Evolutionary conservation across 1,139 yeast genomes (phyloP).

Genomic region (Pichia inconspicua): DNA sequence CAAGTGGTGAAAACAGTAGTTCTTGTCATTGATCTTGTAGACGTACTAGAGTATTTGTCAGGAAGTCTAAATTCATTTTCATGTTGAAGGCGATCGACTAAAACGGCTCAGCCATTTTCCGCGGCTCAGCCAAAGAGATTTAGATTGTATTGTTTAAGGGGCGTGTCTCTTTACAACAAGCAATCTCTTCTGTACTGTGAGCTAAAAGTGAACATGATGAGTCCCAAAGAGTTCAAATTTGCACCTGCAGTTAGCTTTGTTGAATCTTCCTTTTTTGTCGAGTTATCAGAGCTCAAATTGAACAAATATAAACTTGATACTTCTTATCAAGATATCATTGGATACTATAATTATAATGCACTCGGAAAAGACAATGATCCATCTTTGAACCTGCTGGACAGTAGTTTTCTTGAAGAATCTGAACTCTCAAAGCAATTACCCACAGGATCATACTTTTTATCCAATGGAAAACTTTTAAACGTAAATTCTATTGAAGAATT

Average conservation of each 20-base stretch:
- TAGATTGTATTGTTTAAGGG: not conserved
- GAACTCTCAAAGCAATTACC: conserved; percentile 17
- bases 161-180: not conserved
- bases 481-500: conserved; percentile 84
- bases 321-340: conserved; percentile 34
- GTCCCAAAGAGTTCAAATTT: conserved; percentile 30
- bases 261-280: conserved; percentile 80
- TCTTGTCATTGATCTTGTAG: not conserved
- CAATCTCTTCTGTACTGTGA: no score
- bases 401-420: conserved; percentile 30
- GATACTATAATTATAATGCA: conserved; percentile 39
- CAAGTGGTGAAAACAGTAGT: no score
- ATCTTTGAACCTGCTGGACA: conserved; percentile 35
- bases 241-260: conserved; percentile 62
- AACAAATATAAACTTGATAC: conserved; percentile 58
- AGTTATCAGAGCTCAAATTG: conserved; percentile 58
- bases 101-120: not conserved
- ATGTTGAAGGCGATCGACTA: not conserved
- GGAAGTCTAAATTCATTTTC: not conserved
- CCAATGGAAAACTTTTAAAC: conserved; percentile 38
- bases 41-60: no score
- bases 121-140: not conserved
- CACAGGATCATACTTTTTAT: conserved; percentile 18
- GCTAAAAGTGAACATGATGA: not conserved
- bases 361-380: conserved; percentile 34